A percentile compares a stretch with the other conserved stretches of the same genome.
These are phyloP conservation scores for Alternaria gaisen DNA, from an alignment of 2,329 filamentous ascomycete species.

Conservation along the genomic window DNA sequence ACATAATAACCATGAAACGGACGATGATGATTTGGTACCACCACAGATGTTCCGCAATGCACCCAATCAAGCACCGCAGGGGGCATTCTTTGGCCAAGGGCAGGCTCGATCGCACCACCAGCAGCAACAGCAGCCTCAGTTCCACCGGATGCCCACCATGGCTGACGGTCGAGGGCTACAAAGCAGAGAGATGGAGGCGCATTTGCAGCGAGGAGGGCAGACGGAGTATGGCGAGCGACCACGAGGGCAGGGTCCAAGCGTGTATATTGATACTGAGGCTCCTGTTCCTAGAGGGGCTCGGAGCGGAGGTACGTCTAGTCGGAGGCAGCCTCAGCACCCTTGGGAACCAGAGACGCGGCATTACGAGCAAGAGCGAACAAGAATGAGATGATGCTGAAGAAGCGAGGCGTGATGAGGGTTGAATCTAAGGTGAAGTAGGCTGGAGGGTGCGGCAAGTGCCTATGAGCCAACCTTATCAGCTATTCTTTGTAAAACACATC, in stretches of 20 bases:
- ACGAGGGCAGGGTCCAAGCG: neutral
- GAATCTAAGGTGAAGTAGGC: neutral
- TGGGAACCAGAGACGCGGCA: neutral
- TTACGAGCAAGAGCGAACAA: neutral
- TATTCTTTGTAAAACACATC: neutral
- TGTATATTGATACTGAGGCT: slow-evolving; percentile 1
- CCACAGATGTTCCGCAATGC: neutral
- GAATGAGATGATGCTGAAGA: neutral
- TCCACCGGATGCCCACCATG: neutral
- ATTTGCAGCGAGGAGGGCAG: neutral
- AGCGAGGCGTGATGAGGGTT: neutral
- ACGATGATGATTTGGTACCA: neutral
- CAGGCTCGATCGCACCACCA: neutral
- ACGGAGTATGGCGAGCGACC: neutral
- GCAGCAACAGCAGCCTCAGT: neutral
- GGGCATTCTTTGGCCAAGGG: neutral
- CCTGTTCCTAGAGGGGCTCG: neutral
- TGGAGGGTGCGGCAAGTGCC: neutral
- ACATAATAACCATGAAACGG: neutral
- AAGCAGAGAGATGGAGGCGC: neutral
- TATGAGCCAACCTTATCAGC: neutral
- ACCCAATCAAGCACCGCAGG: neutral
- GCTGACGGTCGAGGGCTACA: no score
- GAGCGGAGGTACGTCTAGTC: neutral
- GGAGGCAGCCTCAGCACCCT: neutral